phyloP scores from a whole-genome alignment of 192 early-diverging fungal genomes.

The Cladochytrium replicatum region DNA sequence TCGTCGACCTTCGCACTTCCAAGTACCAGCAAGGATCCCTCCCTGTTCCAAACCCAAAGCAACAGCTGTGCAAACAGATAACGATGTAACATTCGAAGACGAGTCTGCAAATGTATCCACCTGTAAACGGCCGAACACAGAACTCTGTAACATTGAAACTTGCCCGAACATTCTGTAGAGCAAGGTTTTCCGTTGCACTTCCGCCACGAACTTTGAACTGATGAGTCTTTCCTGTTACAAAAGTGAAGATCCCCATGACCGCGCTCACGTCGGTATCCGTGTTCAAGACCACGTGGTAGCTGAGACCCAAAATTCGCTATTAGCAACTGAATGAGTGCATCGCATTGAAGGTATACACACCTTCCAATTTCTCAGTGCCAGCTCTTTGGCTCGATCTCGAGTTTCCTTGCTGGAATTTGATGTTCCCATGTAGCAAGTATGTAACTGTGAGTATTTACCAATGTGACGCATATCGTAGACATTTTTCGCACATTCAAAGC shows the following conservation, averaged over 20 bases:
- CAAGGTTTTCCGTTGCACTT: conserved; percentile 74
- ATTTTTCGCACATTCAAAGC: conserved; percentile 51
- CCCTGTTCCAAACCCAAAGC: conserved; percentile 68
- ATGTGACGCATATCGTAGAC: background rate
- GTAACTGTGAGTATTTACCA: conserved; percentile 41
- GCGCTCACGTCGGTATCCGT: conserved; percentile 77
- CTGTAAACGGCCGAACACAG: no score
- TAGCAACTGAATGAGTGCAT: background rate
- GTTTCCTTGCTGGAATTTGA: conserved; percentile 83
- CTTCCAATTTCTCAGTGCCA: conserved; percentile 73
- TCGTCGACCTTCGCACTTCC: conserved; percentile 98
- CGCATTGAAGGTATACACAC: conserved; percentile 9
- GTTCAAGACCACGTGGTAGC: conserved; percentile 82
- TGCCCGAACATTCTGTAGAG: conserved; percentile 91
- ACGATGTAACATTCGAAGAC: conserved; percentile 87
- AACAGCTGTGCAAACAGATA: conserved; percentile 93
- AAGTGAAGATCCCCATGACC: conserved; percentile 62
- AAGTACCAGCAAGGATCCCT: conserved; percentile 76
- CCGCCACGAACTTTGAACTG: conserved; percentile 79
- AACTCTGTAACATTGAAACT: no score
- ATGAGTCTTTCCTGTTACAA: conserved; percentile 66
- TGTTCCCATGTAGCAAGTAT: conserved; percentile 96
- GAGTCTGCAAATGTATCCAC: conserved; percentile 56
- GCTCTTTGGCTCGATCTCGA: conserved; percentile 58
- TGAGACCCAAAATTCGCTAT: conserved; percentile 14